Base-by-base conservation (phyloP, 208 protist species). In the Leishmania gerbilli region DNA sequence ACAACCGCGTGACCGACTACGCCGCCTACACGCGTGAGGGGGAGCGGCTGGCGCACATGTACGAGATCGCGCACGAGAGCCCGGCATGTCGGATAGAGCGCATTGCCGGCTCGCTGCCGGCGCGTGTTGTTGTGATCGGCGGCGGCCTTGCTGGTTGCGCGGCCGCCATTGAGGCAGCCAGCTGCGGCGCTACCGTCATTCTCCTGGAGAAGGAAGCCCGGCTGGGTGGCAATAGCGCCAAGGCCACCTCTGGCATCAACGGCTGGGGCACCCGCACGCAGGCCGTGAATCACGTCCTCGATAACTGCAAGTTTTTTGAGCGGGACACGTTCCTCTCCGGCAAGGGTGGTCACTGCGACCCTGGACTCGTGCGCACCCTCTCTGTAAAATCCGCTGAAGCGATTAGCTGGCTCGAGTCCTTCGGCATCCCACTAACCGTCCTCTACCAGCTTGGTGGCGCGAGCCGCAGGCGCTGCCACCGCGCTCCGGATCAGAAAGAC, bases 221-320 rank as follows among this genome's bases (percentile, higher is more conserved):
- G 77, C 67, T 98, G 19, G 98, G 98, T 45, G 98, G 98, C 76
- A 99, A 99, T 88, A 98, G 95, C 56, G 97, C 95, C 60, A 99
- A 99, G 90, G 98, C 98, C 9, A 98, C 95, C 9, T 99, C 96
- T 34, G 98, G 98, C 84, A 99, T 99, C 79, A 99, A 99, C 82
- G 97, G 84, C 37, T 95, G 93, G 87, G 87, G 88, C 49, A 98
- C 98, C 15, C 87, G 87, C 55, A 90, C 95, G 40, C 97, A 99
- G 90, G 89, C 87, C 93, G 84, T 89, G 42, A 79, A 91, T 83
- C 67, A 86, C 65, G 74, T 97, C 76, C 83, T 88, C 56, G 93
- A 97, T 81, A 84, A 74, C 71, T 86, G 88, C 71, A 91, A 90
- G 80, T 93, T 88, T 85, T 98, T 96, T 80, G 89, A 96, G 86